phyloP scores from a whole-genome alignment of 805 yeast genomes.

The Danielozyma ontarioensis region DNA sequence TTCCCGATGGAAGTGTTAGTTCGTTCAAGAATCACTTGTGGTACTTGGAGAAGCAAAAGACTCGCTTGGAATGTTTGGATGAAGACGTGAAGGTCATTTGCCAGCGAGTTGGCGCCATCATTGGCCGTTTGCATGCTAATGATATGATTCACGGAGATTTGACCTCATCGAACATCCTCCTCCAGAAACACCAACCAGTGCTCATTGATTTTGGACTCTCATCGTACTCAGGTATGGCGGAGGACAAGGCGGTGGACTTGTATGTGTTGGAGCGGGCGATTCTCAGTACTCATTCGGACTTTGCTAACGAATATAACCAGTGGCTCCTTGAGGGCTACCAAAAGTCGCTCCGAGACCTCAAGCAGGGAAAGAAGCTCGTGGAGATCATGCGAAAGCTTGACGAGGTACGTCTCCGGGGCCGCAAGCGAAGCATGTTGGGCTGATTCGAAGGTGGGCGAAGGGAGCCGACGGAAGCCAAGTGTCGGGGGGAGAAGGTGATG shows the following conservation, averaged over 20 bases:
- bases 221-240: slow-evolving; percentile 66
- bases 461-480: no score
- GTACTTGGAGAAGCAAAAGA: slow-evolving; percentile 41
- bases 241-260: slow-evolving; percentile 95
- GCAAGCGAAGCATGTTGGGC: slow-evolving; percentile 94
- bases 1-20: slow-evolving; percentile 50
- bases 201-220: slow-evolving; percentile 92
- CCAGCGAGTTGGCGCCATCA: slow-evolving; percentile 54
- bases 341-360: slow-evolving; percentile 23
- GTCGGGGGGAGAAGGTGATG: no score
- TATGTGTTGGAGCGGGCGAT: slow-evolving; percentile 93
- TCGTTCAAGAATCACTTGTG: slow-evolving; percentile 73
- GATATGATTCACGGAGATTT: slow-evolving; percentile 92
- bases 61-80: slow-evolving; percentile 16
- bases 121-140: slow-evolving; percentile 66
- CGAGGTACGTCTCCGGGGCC: slow-evolving; percentile 85
- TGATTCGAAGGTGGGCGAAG: no score
- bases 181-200: slow-evolving; percentile 43
- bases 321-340: slow-evolving; percentile 75
- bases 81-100: slow-evolving; percentile 42
- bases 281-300: slow-evolving; percentile 80
- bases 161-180: slow-evolving; percentile 81
- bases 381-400: slow-evolving; percentile 65
- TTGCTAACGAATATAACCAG: slow-evolving; percentile 54
- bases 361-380: slow-evolving; percentile 36